Base-by-base conservation (phyloP, 257 asterid species). In the Plantago major region DNA sequence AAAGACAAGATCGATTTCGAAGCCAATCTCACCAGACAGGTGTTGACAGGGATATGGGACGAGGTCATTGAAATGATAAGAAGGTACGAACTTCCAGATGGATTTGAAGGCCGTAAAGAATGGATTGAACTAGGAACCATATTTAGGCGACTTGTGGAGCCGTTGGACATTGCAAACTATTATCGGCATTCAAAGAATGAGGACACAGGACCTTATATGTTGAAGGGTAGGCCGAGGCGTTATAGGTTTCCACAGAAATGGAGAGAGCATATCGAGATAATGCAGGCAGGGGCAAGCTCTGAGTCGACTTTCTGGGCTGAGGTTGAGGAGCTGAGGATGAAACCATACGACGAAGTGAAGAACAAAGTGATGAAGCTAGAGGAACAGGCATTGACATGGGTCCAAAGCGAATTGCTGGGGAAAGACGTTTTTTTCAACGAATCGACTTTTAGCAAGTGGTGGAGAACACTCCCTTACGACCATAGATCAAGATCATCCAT, bases 281-380 rank as follows among this genome's bases (percentile, higher is more conserved):
- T 69, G 76, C 52, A 17, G 0, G 56, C 42, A 0, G 84, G 82
- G 49, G 62, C 63, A 4, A 79, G 84, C 60, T 67, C 80, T 0
- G 96, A 90, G 76, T 69, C 85, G 2, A 88, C 94, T 16, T 85
- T 90, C 58, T 90, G 96, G 96, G 94, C 96, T 0, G 92, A 85
- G 58, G 87, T 90, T n/a, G 98, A 88, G 84, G 98, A 90, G 71
- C 67, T 88, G 67, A 88, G 81, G 55, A 52, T 48, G 38, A 70
- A 68, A 71, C 79, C 74, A 0, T 76, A 72, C 62, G 78, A 10
- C 15, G 67, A 62, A 11, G 84, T 72, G 60, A 73, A 78, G 82
- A 78, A 73, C 62, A 71, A 55, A 46, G 45, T 82, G 60, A 12
- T 79, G 77, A 69, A 64, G 60, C 54, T 88, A 33, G 98, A 90